Evolutionary conservation across 2,329 filamentous ascomycete genomes (phyloP).

Genomic region (Ustulina deusta): DNA sequence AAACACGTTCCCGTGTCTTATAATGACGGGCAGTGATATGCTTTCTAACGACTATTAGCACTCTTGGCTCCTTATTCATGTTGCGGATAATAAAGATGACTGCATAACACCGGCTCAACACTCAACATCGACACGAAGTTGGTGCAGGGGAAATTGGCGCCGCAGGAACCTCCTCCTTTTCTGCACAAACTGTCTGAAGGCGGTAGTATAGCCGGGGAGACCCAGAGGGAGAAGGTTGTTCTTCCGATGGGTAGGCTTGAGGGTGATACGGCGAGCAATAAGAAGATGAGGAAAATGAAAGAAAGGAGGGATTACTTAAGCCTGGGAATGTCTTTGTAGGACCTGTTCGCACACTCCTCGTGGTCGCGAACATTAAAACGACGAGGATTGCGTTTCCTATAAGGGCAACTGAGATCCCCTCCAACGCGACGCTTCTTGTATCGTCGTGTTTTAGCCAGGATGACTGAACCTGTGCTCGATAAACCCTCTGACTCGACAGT

Average conservation of each 20-base stretch:
- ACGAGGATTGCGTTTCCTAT: constrained; percentile 36
- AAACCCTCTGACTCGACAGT: neutral
- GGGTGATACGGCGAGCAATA: neutral
- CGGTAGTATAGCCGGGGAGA: neutral
- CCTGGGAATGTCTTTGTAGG: constrained; percentile 26
- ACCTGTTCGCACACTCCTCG: constrained; percentile 34
- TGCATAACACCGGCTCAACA: too few relatives aligned
- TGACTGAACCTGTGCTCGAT: neutral
- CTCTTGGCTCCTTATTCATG: neutral
- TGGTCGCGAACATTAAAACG: constrained; percentile 37
- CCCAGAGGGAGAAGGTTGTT: neutral
- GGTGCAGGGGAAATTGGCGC: neutral
- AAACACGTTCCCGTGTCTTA: neutral
- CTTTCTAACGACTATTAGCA: constrained; percentile 28
- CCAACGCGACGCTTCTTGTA: constrained; percentile 21
- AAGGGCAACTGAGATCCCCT: constrained; percentile 33
- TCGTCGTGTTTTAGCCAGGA: neutral
- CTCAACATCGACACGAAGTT: too few relatives aligned
- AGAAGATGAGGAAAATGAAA: neutral
- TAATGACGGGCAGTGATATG: constrained; percentile 30
- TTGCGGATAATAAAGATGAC: neutral
- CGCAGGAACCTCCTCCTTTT: neutral
- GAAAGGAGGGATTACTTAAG: constrained; percentile 33
- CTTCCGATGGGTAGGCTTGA: too few relatives aligned
- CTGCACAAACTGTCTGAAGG: neutral